Percentiles rank a stretch among this genome's conserved stretches.
Evolutionary conservation across 1,139 yeast genomes (phyloP).

Genomic region (Lodderomyces jiufengensis): DNA sequence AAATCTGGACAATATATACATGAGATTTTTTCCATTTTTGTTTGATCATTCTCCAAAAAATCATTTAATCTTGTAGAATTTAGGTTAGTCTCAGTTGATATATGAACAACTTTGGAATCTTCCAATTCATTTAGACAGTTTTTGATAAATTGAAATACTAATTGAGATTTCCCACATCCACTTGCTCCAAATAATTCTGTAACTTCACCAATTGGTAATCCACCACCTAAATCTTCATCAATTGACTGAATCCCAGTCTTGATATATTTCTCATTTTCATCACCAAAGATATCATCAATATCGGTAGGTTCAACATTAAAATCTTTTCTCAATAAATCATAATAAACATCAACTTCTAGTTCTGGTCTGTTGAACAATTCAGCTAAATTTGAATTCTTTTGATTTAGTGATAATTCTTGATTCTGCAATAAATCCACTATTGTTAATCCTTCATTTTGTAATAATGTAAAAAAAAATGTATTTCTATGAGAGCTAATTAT

Average conservation of each 20-base stretch:
- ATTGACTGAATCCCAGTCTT: conserved; percentile 59
- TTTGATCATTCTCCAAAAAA: conserved; percentile 14
- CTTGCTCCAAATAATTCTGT: conserved; percentile 85
- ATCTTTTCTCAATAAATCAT: conserved; percentile 8
- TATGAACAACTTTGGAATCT: conserved; percentile 39
- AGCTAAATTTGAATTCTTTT: conserved; percentile 29
- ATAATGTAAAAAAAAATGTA: conserved; percentile 14
- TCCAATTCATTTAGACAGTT: conserved; percentile 26
- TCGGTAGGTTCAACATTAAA: conserved; percentile 5
- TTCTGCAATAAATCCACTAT: conserved; percentile 22
- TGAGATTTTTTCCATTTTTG: conserved; percentile 51
- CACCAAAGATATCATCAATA: conserved; percentile 10
- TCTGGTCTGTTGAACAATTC: conserved; percentile 44
- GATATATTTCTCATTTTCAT: conserved; percentile 18
- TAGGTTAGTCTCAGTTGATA: conserved; percentile 72
- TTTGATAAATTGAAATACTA: conserved; percentile 57
- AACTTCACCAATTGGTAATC: conserved; percentile 60
- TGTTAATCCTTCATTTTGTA: conserved; percentile 22
- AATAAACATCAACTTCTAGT: conserved; percentile 44
- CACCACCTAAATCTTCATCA: conserved; percentile 65
- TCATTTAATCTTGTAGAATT: conserved; percentile 59
- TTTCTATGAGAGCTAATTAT: conserved; percentile 14
- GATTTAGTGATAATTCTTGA: conserved; percentile 11
- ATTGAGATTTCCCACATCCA: conserved; percentile 81
- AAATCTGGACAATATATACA: conserved; percentile 66